Evolutionary conservation across 495 filamentous ascomycete species (phyloP).

Genomic region (Aspergillus olivimuriae): DNA sequence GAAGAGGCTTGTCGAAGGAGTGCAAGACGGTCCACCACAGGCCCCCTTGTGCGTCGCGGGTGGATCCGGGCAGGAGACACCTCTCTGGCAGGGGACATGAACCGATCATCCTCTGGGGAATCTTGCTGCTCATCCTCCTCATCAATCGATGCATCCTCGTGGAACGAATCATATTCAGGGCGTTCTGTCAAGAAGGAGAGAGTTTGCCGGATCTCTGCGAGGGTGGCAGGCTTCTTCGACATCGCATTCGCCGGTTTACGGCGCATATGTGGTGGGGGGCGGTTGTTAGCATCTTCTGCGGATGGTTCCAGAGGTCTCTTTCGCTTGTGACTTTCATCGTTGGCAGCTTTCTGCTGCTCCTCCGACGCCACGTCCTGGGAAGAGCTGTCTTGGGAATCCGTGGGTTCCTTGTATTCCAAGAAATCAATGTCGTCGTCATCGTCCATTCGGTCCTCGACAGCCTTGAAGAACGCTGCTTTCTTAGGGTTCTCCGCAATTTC

Average conservation of each 20-base stretch:
- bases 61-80: conserved; percentile 32
- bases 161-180: conserved; percentile 50
- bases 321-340: conserved; percentile 41
- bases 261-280: conserved; percentile 57
- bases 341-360: conserved; percentile 18
- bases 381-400: conserved; percentile 32
- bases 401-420: conserved; percentile 49
- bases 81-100: conserved; percentile 11
- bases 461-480: conserved; percentile 79
- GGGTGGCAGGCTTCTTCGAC: conserved; percentile 58
- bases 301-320: conserved; percentile 47
- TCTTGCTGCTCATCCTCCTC: conserved; percentile 31
- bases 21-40: conserved; percentile 74
- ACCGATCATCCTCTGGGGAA: conserved; percentile 30
- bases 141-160: conserved; percentile 37
- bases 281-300: conserved; percentile 40
- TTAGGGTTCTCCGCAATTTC: conserved; percentile 89
- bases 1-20: conserved; percentile 62
- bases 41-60: conserved; percentile 44
- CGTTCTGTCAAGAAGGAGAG: conserved; percentile 78
- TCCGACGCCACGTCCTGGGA: conserved; percentile 34
- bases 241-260: conserved; percentile 50
- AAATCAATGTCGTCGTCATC: conserved; percentile 77
- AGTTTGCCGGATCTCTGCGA: conserved; percentile 72
- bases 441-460: conserved; percentile 78